Evolutionary conservation across 345 rosid genomes (phyloP).

Genomic region (Citrus reticulata): DNA sequence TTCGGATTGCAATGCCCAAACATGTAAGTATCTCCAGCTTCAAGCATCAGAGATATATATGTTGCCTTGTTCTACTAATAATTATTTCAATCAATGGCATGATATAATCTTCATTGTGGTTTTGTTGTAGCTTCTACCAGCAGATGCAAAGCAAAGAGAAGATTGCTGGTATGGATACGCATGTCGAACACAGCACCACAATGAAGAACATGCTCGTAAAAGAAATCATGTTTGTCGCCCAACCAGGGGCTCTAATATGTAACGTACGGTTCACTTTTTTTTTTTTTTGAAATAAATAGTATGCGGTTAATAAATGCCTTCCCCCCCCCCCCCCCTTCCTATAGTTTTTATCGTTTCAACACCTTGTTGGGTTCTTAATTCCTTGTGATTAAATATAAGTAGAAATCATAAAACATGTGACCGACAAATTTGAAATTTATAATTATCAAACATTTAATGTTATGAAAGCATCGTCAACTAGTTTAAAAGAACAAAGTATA

Average conservation of each 20-base stretch:
- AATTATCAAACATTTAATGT: too few relatives aligned
- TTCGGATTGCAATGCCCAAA: conserved; percentile 58
- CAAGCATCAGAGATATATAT: background rate
- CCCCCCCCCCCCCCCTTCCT: accelerated
- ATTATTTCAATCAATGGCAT: background rate
- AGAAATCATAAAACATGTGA: too few relatives aligned
- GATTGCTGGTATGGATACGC: conserved; percentile 92
- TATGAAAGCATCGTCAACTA: too few relatives aligned
- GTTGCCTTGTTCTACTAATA: background rate
- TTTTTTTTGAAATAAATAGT: too few relatives aligned
- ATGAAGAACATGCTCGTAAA: conserved; percentile 77
- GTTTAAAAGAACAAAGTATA: too few relatives aligned
- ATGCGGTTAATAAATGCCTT: too few relatives aligned
- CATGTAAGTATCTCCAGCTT: conserved; percentile 33
- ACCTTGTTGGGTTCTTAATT: too few relatives aligned
- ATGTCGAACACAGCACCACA: conserved; percentile 89
- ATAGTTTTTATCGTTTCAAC: too few relatives aligned
- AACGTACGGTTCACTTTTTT: background rate
- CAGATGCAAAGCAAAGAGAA: conserved; percentile 52
- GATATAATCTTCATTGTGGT: background rate
- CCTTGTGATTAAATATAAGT: too few relatives aligned
- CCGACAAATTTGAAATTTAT: too few relatives aligned
- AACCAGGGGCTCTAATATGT: conserved; percentile 40
- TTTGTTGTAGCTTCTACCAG: conserved; percentile 41
- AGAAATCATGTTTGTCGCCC: conserved; percentile 92